Conservation (phyloP, 257 asterid genomes). For the Lantana camara region DNA sequence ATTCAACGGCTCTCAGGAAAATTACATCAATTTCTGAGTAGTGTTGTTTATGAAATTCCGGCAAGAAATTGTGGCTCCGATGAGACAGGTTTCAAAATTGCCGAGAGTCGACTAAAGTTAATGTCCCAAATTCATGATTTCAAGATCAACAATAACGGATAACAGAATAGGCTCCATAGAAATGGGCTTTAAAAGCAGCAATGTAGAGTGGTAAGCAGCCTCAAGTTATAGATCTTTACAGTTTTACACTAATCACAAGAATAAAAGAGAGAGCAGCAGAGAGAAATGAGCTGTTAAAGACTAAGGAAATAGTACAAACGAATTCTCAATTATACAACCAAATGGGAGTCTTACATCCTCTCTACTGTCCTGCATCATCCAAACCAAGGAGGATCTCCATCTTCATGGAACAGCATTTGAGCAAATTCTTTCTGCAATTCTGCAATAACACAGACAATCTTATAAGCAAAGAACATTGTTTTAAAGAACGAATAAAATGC, state of each 20-base stretch:
- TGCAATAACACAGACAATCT: constrained; percentile 30
- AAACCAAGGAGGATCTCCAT: constrained; percentile 27
- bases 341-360: constrained; percentile 26
- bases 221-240: not conserved
- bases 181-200: constrained; percentile 8
- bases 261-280: not conserved
- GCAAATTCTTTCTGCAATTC: constrained; percentile 26
- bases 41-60: no score
- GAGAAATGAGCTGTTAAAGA: constrained; percentile 18
- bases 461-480: not conserved
- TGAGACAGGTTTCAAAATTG: no score
- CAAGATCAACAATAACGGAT: not conserved
- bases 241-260: constrained; percentile 17
- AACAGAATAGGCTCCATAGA: not conserved
- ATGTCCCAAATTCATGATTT: no score
- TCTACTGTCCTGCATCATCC: constrained; percentile 23
- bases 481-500: not conserved
- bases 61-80: no score
- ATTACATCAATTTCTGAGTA: no score
- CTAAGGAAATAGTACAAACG: constrained; percentile 25
- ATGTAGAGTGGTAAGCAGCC: constrained; percentile 6
- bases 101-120: no score
- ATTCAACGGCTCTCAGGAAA: no score
- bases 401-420: constrained; percentile 27
- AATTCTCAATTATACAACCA: constrained; percentile 26